Evolutionary conservation across 2,329 filamentous ascomycete genomes (phyloP).

Genomic region (Teratosphaeria gauchensis): DNA sequence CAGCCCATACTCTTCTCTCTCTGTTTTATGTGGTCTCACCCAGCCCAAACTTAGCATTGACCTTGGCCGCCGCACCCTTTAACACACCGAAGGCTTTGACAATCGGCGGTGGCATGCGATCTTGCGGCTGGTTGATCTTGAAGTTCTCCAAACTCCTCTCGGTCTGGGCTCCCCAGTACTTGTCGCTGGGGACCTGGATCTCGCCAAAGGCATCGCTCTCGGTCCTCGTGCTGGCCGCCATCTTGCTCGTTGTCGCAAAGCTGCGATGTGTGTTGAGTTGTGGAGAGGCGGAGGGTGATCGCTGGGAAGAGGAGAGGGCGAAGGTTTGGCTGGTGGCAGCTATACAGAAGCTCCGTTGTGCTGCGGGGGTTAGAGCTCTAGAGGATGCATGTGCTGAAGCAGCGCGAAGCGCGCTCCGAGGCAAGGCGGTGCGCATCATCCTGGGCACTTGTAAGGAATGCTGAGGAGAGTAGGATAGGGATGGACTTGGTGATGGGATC

Average conservation of each 20-base stretch:
- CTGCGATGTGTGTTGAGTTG: background rate
- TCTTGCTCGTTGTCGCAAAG: slow-evolving; percentile 20
- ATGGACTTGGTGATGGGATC: background rate
- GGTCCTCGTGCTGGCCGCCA: slow-evolving; percentile 51
- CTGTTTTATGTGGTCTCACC: slow-evolving; percentile 40
- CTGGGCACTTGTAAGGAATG: background rate
- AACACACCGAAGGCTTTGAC: slow-evolving; percentile 91
- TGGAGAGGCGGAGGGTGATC: background rate
- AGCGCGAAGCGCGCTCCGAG: background rate
- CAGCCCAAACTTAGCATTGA: slow-evolving; percentile 91
- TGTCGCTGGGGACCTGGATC: slow-evolving; percentile 81
- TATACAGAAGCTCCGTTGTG: slow-evolving; percentile 2
- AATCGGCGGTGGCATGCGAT: slow-evolving; percentile 92
- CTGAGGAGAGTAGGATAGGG: background rate
- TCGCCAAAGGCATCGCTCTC: slow-evolving; percentile 98
- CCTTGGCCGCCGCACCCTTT: slow-evolving; percentile 89
- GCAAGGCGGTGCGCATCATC: slow-evolving; percentile 2
- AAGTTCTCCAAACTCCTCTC: slow-evolving; percentile 96
- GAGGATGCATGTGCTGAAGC: slow-evolving; percentile 2
- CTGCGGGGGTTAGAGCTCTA: slow-evolving; percentile 4
- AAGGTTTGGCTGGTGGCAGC: slow-evolving; percentile 1
- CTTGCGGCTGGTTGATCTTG: slow-evolving; percentile 97
- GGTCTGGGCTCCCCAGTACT: slow-evolving; percentile 98
- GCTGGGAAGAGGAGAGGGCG: background rate
- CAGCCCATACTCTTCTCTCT: background rate